Base-by-base conservation (phyloP, 164 flowering plant genomes). In the Umbilicus rupestris region DNA sequence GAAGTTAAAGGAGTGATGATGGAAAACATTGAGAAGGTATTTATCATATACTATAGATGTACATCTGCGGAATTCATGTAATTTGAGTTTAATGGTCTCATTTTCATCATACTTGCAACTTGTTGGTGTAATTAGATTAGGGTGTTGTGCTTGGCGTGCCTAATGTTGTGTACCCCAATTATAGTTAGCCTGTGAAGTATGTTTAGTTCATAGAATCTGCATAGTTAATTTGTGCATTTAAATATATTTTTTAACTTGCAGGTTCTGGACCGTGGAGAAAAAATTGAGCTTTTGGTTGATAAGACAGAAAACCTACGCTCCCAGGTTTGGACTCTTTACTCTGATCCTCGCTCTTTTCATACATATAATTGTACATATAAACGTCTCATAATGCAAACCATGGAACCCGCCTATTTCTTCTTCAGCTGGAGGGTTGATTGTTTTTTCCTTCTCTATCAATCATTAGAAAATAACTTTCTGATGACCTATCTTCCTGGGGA, bases 211-310 rank as follows among this genome's bases (percentile, higher is more conserved):
- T 26, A 28, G 5, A 55, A 55, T 55, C 14, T 26, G 19, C 3
- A 16, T 19, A 55, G 33, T 29, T 55, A 14, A 33, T 15, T 12
- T 28, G 28, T 55, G 33, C 60, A 26, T 12, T 17, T 55, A 55
- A 55, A 24, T 22, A 55, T 9, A 3, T 55, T 26, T 26, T 55
- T 29, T 19, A 55, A 55, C 33, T 29, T 65, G 58, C 20, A 66
- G 69, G 69, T 66, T 49, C 69, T 66, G 7, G 69, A 66, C 62
- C 39, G 69, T 11, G 69, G 69, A 22, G 69, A 66, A 19, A 66
- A 66, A 58, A 66, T 66, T 49, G 69, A 66, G 69, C 42, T 66
- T 14, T 44, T 66, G 62, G 69, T 66, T 39, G 62, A 66, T 17
- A 66, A 66, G 44, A 66, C 69, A 12, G 69, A 66, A 42, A 66